Evolutionary conservation across 1,284 basidiomycete species (phyloP), one percentile per base, ranked within the genome.

Genomic region (Ustilago trichophora): DNA sequence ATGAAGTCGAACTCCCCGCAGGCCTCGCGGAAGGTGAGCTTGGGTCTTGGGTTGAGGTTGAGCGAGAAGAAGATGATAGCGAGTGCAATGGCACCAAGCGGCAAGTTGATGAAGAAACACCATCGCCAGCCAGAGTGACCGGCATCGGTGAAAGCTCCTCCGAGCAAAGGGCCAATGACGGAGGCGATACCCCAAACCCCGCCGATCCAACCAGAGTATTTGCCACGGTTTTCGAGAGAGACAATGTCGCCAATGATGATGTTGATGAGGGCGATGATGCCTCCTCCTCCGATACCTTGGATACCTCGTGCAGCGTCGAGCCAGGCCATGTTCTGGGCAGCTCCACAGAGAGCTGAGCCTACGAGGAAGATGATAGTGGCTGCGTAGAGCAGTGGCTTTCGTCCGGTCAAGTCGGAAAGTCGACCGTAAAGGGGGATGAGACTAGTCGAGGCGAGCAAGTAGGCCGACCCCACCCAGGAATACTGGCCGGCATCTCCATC

Each of bases 211-310:
- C 79, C 83, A 35, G 78, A 78, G 56, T 80, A 83, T 41, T 72
- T 77, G 12, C 85, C 85, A 32, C 84, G 78, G 37, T 85, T 82
- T 9, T 88, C 84, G 25, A 92, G 81, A 2, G 89, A 86, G 2
- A 91, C 88, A 25, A 93, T 91, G 76, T 93, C 91, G 31, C 88
- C 87, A 12, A 92, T 87, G 0, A 87, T 88, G 73, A 93, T 92
- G 47, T 90, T 83, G 4, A 85, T 84, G 29, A 88, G 82, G 0
- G 83, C 72, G 15, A 83, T 65, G 48, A 86, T 85, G 2, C 89
- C 90, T 10, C 90, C 90, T 4, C 90, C 90, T 24, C 91, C 91
- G 24, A 92, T 86, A 11, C 91, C 91, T 78, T 93, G 91, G 1
- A 93, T 83, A 2, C 89, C 91, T 69, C 91, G 86, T 41, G 86